Evolutionary conservation across 805 yeast genomes (phyloP), one percentile per base, ranked within the genome.

Genomic region (Kluyveromyces wickerhamii): DNA sequence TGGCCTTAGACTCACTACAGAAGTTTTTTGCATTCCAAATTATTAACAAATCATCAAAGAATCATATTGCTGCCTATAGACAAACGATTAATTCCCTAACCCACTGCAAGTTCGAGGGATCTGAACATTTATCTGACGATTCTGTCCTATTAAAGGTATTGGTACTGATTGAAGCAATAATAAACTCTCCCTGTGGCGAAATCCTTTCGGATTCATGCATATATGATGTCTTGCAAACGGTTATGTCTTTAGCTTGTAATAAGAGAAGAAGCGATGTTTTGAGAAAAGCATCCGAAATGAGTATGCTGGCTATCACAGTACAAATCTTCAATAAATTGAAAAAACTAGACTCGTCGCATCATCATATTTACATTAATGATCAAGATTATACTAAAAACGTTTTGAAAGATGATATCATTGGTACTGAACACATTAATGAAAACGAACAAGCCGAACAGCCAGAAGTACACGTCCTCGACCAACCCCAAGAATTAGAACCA

Each of bases 21-120:
- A 85, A 82, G 57, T 74, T 92, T 47, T 60, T 89, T 35, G 70
- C 72, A 26, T 80, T 83, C 54, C 74, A 70, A 11, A 73, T 92
- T 21, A 67, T 92, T n/a, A 65, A 72, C 13, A 53, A 52, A 7
- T 49, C 60, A 2, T 74, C 86, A 4, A 62, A 65, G 20, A 78
- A 80, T 37, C 85, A 83, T 49, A 69, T 82, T 31, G 72, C 79
- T 7, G 72, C 60, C 1, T 48, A 49, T 74, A 41, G 74, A 37
- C 62, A 57, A 34, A 48, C 55, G 6, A 60, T 66, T 32, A 61
- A 60, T 21, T 73, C 96, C 0, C 67, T 92, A 42, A 84, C 97
- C 1, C 95, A 86, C 54, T 92, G 97, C 60, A 74, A 95, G 29
- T 92, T 92, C 54, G 96, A 92, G 63, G 95, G 95, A 2, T 81